phyloP scores from a whole-genome alignment of 148 eudicot genomes.

The Chenopodium suecicum region DNA sequence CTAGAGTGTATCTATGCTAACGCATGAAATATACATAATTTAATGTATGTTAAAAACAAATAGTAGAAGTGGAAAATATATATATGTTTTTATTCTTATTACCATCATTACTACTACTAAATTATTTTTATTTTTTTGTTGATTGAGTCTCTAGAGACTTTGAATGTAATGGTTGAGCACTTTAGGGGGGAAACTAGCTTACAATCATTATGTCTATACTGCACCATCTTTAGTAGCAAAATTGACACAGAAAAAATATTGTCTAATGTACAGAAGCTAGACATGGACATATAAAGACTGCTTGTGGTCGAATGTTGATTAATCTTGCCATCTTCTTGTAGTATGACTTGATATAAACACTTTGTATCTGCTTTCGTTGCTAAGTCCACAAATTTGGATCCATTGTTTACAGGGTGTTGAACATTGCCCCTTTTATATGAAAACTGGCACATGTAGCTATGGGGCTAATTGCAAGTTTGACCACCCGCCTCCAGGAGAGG shows the following conservation, averaged over 20 bases:
- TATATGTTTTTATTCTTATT: no score
- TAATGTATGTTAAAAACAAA: no score
- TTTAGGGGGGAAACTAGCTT: no score
- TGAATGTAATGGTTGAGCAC: no score
- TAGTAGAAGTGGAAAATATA: no score
- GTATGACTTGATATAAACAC: neutral
- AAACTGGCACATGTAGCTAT: slow-evolving; percentile 88
- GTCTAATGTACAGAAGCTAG: neutral
- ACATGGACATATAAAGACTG: neutral
- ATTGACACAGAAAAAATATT: neutral
- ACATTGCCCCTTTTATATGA: slow-evolving; percentile 86
- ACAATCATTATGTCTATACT: no score
- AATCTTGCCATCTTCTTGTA: neutral
- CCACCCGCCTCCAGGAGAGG: slow-evolving; percentile 97
- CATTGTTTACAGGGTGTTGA: slow-evolving; percentile 53
- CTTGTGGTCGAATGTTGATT: neutral
- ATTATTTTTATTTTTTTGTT: no score
- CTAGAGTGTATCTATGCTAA: no score
- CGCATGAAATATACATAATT: no score
- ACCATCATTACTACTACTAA: no score
- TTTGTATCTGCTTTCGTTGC: neutral
- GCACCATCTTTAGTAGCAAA: no score
- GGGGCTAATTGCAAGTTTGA: slow-evolving; percentile 88
- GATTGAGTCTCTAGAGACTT: no score
- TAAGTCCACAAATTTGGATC: neutral